A percentile compares a stretch with the other conserved stretches of the same genome.
Conservation (phyloP, 2,329 filamentous ascomycete species). For the Trichophyton simii region DNA sequence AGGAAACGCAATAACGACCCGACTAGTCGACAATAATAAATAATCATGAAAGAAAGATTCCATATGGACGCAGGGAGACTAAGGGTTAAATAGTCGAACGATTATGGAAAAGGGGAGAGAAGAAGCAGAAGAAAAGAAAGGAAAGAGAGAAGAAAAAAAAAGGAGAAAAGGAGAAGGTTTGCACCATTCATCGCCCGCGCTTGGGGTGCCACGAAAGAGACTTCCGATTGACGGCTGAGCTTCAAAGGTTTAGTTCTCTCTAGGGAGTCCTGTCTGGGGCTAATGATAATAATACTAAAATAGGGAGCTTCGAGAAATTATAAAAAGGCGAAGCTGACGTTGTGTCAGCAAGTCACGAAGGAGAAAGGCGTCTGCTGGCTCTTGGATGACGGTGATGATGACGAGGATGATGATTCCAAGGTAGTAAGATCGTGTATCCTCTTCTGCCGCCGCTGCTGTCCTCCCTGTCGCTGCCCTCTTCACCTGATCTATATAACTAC, state of each 20-base stretch:
- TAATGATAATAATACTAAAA: too few species aligned
- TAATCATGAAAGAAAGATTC: not conserved
- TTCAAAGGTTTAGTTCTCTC: too few species aligned
- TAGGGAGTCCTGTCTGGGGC: too few species aligned
- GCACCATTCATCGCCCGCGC: not conserved
- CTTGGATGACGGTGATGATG: too few species aligned
- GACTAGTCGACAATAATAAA: not conserved
- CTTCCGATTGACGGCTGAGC: too few species aligned
- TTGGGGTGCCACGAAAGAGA: too few species aligned
- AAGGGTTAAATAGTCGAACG: not conserved
- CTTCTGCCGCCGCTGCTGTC: not conserved
- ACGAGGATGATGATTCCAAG: too few species aligned
- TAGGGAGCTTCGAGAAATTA: too few species aligned
- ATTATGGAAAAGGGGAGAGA: not conserved
- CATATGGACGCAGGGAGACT: not conserved
- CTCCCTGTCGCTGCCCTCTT: not conserved
- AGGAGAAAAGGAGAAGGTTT: not conserved
- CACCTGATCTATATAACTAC: not conserved
- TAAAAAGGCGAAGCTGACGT: too few species aligned
- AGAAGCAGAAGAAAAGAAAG: not conserved
- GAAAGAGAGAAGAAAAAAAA: not conserved
- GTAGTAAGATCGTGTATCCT: not conserved
- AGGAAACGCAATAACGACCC: not conserved
- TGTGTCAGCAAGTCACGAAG: too few species aligned
- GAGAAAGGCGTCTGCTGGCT: too few species aligned